Evolutionary conservation across 2,329 filamentous ascomycete species (phyloP), one percentile per base, ranked within the genome.

Genomic region (Colletotrichum melonis): DNA sequence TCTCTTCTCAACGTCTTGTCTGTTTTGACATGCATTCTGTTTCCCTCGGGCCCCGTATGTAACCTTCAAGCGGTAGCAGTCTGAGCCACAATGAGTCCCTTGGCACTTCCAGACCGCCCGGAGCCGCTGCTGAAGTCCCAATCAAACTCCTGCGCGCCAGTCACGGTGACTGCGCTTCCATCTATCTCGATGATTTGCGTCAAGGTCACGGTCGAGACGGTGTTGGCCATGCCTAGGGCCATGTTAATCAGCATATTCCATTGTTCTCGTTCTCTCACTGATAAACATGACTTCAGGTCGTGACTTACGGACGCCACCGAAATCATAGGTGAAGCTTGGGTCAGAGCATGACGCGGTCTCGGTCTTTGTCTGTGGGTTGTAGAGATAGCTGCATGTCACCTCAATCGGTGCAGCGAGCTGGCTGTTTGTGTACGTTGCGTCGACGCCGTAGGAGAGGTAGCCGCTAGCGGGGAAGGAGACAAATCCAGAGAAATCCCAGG

Each of bases 401-500:
- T 57, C 59, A 26, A 69, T 57, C 11, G 58, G 58, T 11, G 42
- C 57, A 9, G 42, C 24, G 11, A 68, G 28, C 42, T 68, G 42
- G 57, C 30, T 56, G 46, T 63, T 68, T 30, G 54, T 46, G 7
- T 63, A 68, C 7, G 52, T 63, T 35, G 59, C 59, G 35, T 63
- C 67, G 52, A 69, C 58, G 3, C 19, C 24, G 67, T 63, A 69
- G 14, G 67, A 69, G 22, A 5, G 56, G 26, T 64, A 69, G 8
- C 67, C 67, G 59, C 46, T 69, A 35, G 46, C 58, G 1, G 67
- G 67, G 52, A 57, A 63, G 11, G 52, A 26, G 5, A 32, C 58
- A 16, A 35, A 69, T 19, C 67, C 67, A 2, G 67, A 46, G 59
- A 69, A 69, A 49, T 69, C 67, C 67, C 58, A 69, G 49, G 46